A percentile compares a stretch with the other conserved stretches of the same genome.
These are phyloP conservation scores for Agroathelia rolfsii DNA, from an alignment of 1,284 basidiomycete genomes.

Conservation along the genomic window DNA sequence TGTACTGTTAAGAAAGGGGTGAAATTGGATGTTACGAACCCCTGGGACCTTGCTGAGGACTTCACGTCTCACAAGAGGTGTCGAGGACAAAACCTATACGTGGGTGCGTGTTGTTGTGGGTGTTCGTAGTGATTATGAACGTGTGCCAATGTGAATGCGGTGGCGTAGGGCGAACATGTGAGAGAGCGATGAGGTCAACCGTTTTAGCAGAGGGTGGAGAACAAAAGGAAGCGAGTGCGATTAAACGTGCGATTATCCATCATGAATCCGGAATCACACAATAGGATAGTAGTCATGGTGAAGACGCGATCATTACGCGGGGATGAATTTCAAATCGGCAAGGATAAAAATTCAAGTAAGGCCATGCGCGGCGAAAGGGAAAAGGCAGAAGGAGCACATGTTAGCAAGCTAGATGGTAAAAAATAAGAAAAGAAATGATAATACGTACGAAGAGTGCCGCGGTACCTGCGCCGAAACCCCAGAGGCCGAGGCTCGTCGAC, in stretches of 20 bases:
- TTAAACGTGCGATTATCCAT: not conserved
- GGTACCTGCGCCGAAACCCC: slow-evolving; percentile 60
- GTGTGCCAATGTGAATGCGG: no score
- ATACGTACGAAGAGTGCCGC: slow-evolving; percentile 53
- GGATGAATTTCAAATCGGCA: no score
- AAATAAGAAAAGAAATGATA: slow-evolving; percentile 4
- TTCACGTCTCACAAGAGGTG: slow-evolving; percentile 54
- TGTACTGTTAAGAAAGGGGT: no score
- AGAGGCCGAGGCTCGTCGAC: slow-evolving; percentile 48
- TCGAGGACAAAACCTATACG: slow-evolving; percentile 53
- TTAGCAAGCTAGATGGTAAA: slow-evolving; percentile 3
- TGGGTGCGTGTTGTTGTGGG: no score
- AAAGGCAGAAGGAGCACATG: slow-evolving; percentile 5
- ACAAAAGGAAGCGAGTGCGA: slow-evolving; percentile 5
- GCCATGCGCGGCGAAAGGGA: no score
- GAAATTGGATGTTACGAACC: slow-evolving; percentile 27
- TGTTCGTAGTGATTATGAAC: no score
- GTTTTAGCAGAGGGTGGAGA: slow-evolving; percentile 9
- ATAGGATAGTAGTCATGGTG: no score
- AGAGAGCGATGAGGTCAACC: no score
- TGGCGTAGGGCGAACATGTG: no score
- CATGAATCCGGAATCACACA: no score
- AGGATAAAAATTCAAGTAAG: no score
- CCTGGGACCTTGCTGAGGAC: slow-evolving; percentile 47
- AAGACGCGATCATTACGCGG: no score